These are phyloP conservation scores for Trichoderma semiorbis DNA, from an alignment of 2,329 filamentous ascomycete species.

Conservation along the genomic window DNA sequence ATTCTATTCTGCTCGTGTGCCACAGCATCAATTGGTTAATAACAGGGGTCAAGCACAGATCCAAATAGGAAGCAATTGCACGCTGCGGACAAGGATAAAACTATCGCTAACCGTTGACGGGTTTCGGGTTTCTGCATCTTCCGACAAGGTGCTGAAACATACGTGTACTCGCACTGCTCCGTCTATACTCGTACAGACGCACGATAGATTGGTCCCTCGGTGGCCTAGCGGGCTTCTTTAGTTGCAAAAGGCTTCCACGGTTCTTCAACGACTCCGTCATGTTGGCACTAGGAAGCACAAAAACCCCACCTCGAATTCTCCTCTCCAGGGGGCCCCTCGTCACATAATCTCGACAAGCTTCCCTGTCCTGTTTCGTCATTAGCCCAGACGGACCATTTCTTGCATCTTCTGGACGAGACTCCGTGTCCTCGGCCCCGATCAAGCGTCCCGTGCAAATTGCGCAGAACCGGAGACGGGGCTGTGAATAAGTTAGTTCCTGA, in stretches of 20 bases:
- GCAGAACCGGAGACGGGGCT: slow-evolving; percentile 8
- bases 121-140: not conserved
- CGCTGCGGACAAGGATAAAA: not conserved
- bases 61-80: not conserved
- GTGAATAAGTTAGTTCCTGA: not conserved
- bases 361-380: slow-evolving; percentile 14
- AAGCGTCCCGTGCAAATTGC: slow-evolving; percentile 3
- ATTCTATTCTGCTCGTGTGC: not conserved
- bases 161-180: not conserved
- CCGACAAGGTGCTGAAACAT: not conserved
- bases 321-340: slow-evolving; percentile 7
- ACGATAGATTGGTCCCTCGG: not conserved
- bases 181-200: not conserved
- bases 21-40: not conserved
- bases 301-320: slow-evolving; percentile 9
- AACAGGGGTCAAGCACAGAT: not conserved
- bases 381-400: slow-evolving; percentile 3
- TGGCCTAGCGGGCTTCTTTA: not conserved
- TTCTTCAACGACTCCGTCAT: not conserved
- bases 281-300: not conserved
- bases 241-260: not conserved
- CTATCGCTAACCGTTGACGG: not conserved
- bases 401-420: not conserved
- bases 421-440: slow-evolving; percentile 11
- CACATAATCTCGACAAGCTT: slow-evolving; percentile 17